phyloP scores from a whole-genome alignment of 2,329 filamentous ascomycete species.

The Hymenoscyphus fructigenus region DNA sequence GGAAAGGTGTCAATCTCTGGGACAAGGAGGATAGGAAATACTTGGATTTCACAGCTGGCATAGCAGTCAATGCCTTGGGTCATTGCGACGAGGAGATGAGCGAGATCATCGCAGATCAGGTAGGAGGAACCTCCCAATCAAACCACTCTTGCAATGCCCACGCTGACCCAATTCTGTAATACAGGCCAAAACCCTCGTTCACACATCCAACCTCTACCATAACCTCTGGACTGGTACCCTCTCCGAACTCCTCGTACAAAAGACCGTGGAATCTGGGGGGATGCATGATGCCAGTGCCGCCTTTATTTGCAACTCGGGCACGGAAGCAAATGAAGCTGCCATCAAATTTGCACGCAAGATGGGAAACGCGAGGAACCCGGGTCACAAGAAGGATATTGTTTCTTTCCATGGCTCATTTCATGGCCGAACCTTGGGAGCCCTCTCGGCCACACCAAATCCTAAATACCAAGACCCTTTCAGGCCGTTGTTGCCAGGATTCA shows the following conservation, averaged over 20 bases:
- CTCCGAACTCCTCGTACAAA: conserved; percentile 79
- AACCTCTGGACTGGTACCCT: conserved; percentile 93
- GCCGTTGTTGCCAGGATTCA: conserved; percentile 94
- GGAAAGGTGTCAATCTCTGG: conserved; percentile 83
- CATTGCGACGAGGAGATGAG: conserved; percentile 82
- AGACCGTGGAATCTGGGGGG: conserved; percentile 73
- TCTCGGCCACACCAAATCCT: conserved; percentile 95
- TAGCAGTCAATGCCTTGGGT: conserved; percentile 90
- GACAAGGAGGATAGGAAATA: conserved; percentile 88
- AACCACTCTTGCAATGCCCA: background rate
- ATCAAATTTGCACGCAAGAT: conserved; percentile 96
- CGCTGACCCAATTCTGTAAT: background rate
- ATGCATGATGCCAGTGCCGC: conserved; percentile 80
- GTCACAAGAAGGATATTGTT: conserved; percentile 78
- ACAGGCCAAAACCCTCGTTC: conserved; percentile 72
- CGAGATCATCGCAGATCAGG: conserved; percentile 75
- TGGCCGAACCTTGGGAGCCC: conserved; percentile 89
- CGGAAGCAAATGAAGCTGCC: conserved; percentile 95
- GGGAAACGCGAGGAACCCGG: conserved; percentile 72
- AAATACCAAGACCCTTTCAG: conserved; percentile 96
- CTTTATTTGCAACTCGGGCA: conserved; percentile 95
- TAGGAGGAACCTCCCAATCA: conserved; percentile 37
- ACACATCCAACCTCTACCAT: conserved; percentile 95
- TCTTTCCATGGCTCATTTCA: conserved; percentile 94
- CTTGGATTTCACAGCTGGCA: conserved; percentile 92